Base-by-base conservation (phyloP, 2,329 filamentous ascomycete species). In the Dactylella cylindrospora region DNA sequence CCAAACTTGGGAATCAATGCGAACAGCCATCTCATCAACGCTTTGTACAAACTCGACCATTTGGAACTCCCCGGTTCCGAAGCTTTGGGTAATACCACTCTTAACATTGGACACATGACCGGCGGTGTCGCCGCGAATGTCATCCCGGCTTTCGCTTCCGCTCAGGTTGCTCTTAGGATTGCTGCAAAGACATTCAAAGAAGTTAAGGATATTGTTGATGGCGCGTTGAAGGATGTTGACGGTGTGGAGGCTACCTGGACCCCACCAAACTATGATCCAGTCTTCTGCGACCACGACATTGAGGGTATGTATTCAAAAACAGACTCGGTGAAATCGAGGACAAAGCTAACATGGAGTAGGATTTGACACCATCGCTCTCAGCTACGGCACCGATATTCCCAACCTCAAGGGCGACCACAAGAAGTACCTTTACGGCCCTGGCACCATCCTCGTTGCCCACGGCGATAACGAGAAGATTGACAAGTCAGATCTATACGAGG, bases 371-470 rank as follows among this genome's bases (percentile, higher is more conserved):
- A 82, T 86, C 43, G 84, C 86, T 0, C 88, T 90, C 38, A 96
- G 95, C 71, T 97, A 97, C 70, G 91, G 90, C 8, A 97, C 93
- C 0, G 91, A 97, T 72, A 84, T 96, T 17, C 87, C 90, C 1
- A 84, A 89, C 68, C 73, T 95, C 36, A 74, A 81, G 25, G 83
- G 88, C 8, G 77, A 84, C 47, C 82, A 88, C 66, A 83, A 78
- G 7, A 78, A 78, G 54, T 86, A 85, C 68, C 75, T 86, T 10
- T 86, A 85, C 70, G 83, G 83, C 0, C 83, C 83, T 0, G 83
- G 83, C 17, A 67, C 61, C 62, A 96, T 97, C 64, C 77, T 93
- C 29, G 88, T 95, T 22, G 91, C 91, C 3, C 91, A 97, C 71
- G 86, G 85, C 0, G 85, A 88, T 66, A 79, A 93, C 68, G 91